Conservation (phyloP, 2,329 filamentous ascomycete genomes). For the Huntiella decipiens region DNA sequence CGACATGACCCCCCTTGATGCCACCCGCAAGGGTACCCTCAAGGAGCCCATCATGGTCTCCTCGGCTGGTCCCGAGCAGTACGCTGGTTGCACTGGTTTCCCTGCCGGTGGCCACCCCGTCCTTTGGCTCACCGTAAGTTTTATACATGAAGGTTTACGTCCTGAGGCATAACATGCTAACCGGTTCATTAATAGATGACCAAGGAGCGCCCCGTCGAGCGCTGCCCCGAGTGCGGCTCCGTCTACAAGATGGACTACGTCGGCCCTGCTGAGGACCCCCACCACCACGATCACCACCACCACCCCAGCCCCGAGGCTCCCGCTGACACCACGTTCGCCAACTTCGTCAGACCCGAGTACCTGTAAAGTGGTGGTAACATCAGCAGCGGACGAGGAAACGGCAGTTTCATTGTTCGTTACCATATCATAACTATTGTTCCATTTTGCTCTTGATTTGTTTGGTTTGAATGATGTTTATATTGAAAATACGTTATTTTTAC, state of each 20-base stretch:
- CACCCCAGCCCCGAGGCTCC: slow-evolving; percentile 55
- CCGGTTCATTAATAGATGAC: slow-evolving; percentile 38
- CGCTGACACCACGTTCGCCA: slow-evolving; percentile 68
- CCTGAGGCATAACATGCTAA: background rate
- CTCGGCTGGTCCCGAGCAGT: slow-evolving; percentile 90
- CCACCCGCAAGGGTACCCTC: slow-evolving; percentile 72
- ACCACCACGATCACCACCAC: slow-evolving; percentile 32
- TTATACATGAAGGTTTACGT: background rate
- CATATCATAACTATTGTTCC: slow-evolving; percentile 5
- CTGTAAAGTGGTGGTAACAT: slow-evolving; percentile 33
- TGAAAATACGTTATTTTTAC: background rate
- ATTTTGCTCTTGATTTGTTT: slow-evolving; percentile 2
- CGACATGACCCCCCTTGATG: slow-evolving; percentile 91
- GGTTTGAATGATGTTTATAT: background rate
- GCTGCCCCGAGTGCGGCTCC: slow-evolving; percentile 90
- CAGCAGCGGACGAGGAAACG: background rate
- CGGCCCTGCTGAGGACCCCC: slow-evolving; percentile 57
- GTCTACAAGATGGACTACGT: slow-evolving; percentile 98
- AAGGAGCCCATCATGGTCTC: slow-evolving; percentile 79
- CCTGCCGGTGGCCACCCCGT: slow-evolving; percentile 84
- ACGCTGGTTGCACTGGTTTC: slow-evolving; percentile 84
- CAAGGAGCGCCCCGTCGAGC: slow-evolving; percentile 76
- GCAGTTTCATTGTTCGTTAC: background rate
- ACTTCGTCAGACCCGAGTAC: slow-evolving; percentile 92
- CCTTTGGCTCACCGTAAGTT: slow-evolving; percentile 71